Conservation (phyloP, 2,329 filamentous ascomycete genomes). For the Colletotrichum tanaceti region DNA sequence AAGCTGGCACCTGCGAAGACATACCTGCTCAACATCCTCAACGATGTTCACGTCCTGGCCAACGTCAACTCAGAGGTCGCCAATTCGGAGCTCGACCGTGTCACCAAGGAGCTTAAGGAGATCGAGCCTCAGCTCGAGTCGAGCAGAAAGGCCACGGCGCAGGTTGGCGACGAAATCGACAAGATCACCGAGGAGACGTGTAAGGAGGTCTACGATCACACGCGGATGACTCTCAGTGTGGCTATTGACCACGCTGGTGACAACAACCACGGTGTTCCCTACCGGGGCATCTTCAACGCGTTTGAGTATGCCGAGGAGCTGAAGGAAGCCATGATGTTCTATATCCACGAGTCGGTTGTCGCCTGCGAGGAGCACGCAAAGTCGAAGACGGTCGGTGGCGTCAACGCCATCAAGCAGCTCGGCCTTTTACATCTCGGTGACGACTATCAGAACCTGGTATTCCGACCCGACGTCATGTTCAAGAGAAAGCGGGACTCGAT, state of each 20-base stretch:
- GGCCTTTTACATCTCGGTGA: slow-evolving; percentile 90
- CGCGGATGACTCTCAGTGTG: slow-evolving; percentile 77
- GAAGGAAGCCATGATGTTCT: slow-evolving; percentile 89
- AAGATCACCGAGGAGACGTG: slow-evolving; percentile 86
- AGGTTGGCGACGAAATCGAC: slow-evolving; percentile 85
- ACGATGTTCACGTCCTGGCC: slow-evolving; percentile 85
- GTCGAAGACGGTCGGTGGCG: slow-evolving; percentile 79
- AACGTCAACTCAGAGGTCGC: slow-evolving; percentile 90
- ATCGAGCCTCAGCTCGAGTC: slow-evolving; percentile 88
- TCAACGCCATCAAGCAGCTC: slow-evolving; percentile 88
- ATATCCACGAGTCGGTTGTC: slow-evolving; percentile 82
- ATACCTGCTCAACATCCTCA: slow-evolving; percentile 92
- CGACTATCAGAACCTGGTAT: slow-evolving; percentile 85
- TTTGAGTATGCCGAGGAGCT: slow-evolving; percentile 95
- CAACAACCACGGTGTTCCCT: slow-evolving; percentile 82
- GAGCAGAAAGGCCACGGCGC: slow-evolving; percentile 80
- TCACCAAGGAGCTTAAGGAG: slow-evolving; percentile 81
- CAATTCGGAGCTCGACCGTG: slow-evolving; percentile 83
- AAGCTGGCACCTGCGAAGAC: slow-evolving; percentile 96
- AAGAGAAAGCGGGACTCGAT: slow-evolving; percentile 82
- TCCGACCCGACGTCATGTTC: slow-evolving; percentile 95
- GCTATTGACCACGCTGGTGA: slow-evolving; percentile 83
- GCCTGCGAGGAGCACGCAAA: slow-evolving; percentile 90
- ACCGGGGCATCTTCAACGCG: slow-evolving; percentile 84
- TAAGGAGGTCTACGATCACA: slow-evolving; percentile 86